Evolutionary conservation across 2,329 filamentous ascomycete species (phyloP), one percentile per base, ranked within the genome.

Genomic region (Pseudocercospora fuligena): DNA sequence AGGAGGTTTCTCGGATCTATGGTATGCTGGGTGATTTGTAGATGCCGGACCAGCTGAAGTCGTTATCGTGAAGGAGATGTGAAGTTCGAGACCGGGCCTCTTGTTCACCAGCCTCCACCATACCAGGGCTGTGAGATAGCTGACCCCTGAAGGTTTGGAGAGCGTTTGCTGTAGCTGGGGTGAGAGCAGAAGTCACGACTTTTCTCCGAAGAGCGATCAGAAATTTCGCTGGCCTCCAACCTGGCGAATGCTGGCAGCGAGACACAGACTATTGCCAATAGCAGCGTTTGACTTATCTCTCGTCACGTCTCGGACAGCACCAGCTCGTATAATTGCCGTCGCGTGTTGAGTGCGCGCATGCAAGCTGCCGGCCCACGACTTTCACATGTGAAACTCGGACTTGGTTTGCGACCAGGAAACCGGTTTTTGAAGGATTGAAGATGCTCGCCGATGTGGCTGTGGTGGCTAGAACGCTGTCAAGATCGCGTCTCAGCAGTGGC

Each of bases 31-130:
- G 3, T 54, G 51, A 31, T 27, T 56, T 56, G 27, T 29, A 27
- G 51, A 56, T 56, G 51, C 51, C 25, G 51, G 51, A 56, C 25
- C 51, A 56, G 51, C 51, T 56, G 51, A 56, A 56, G 51, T 56
- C 25, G 49, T 14, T 54, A 7, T 53, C 49, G 23, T 27, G 49
- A 31, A 54, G 14, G 1, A 53, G 23, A 23, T 29, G 49, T 53
- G 49, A 16, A 7, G 49, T 23, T 53, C 49, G 19, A 53, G 49
- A 53, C 21, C 49, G 49, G 49, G 49, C 49, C 23, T 53, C 14
- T 27, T 16, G 49, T 16, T 54, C 46, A 49, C 23, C 51, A 54
- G 51, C 51, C 51, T 29, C 51, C 23, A n/a, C 23, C 2, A 29
- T 8, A 56, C 51, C 23, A 29, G 51, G 51, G 14, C 19, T n/a